Base-by-base conservation (phyloP, 176 grass and related monocot species). In the Panicum miliaceum region DNA sequence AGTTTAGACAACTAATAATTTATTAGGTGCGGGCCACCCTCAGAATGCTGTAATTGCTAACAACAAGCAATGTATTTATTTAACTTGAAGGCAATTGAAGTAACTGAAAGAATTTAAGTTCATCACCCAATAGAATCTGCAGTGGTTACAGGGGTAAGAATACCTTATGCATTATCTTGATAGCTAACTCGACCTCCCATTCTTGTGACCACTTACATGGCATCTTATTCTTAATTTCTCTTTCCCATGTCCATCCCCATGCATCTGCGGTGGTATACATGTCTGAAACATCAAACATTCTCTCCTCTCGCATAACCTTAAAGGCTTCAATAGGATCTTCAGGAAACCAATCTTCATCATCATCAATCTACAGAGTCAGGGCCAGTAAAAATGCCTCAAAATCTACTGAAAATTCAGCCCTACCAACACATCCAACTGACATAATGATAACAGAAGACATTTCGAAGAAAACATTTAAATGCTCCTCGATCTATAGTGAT, bases 211-310 rank as follows among this genome's bases (percentile, higher is more conserved):
- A 98, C 66, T 83, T 98, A 25, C 54, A 82, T 12, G 96, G 96
- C 92, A 91, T 95, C 88, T 86, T 94, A 61, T 89, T 93, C 73
- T 95, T 95, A 63, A 89, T 76, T 32, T 98, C 93, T 72, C 50
- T 95, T 86, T 98, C 96, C 96, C 96, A 98, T 82, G 91, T 95
- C 96, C 96, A 98, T 75, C 91, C 91, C 96, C 93, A 98, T 72
- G 91, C 96, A 95, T 98, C 93, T 48, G 93, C 91, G 26, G 92
- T 93, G 27, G 93, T 98, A 83, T 88, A 98, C 93, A 98, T 95
- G 71, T 98, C 92, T 85, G 84, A 85, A 64, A 91, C 81, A 74
- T 90, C 86, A 69, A 95, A 98, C 89, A 87, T 88, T 35, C 85
- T 88, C 54, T 87, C 90, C 76, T 95, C 89, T 6, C 91, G 83